Evolutionary conservation across 2,329 filamentous ascomycete genomes (phyloP), one percentile per base, ranked within the genome.

Genomic region (Lomentospora prolificans): DNA sequence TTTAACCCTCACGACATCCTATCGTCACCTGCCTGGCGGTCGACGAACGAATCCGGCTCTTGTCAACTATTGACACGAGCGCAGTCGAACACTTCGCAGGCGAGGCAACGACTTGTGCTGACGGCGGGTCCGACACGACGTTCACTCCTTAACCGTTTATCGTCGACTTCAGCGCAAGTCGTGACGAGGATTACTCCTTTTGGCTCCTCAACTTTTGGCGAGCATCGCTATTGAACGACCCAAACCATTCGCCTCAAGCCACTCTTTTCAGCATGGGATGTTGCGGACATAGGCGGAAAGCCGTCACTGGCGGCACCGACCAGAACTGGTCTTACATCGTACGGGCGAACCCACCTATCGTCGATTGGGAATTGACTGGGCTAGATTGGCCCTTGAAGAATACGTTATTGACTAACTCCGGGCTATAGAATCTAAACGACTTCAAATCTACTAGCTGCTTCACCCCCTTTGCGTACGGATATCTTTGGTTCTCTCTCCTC

Each of bases 321-420:
- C 89, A 94, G 73, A 87, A 90, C 77, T 97, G 92, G 92, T 89
- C 91, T 65, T 95, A 91, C 68, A 91, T 97, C 67, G 87, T 90
- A 73, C 66, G 56, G 27, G 14, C 4, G 30, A 28, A 19, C 30
- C 7, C 48, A 19, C 50, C 19, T 33, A 10, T 25, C 6, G 3
- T 50, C 28, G 4, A 5, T n/a, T 6, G 4, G 4, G 27, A 31
- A 12, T 31, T 28, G 2, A 12, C 5, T 7, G 12, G 10, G 4
- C 3, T 17, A 4, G 14, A 7, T 33, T 33, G 30, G 30, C 12
- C 6, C 30, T 48, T 17, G 44, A 22, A 19, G 4, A n/a, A 28
- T 51, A n/a, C n/a, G n/a, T n/a, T n/a, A 14, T 22, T 31, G n/a
- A 36, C 51, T 51, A 51, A 54, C 22, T n/a, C 19, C 4, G 10